These are phyloP conservation scores for Saccharum hybrid DNA, from an alignment of 202 grass and related monocot species.

Conservation along the genomic window DNA sequence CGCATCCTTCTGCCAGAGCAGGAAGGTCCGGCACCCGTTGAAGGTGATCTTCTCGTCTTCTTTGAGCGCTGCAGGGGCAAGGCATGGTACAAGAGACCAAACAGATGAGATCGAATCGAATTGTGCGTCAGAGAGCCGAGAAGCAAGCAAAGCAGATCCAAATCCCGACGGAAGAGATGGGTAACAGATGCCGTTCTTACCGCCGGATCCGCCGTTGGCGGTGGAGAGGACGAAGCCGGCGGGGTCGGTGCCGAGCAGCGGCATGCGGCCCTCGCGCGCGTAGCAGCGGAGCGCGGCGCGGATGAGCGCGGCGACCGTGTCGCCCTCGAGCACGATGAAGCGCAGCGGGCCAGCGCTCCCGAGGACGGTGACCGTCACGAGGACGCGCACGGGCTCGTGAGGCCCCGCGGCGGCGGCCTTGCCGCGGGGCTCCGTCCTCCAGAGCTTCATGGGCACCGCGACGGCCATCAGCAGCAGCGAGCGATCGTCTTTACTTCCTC, in stretches of 20 bases:
- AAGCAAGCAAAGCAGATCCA: neutral
- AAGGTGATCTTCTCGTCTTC: conserved; percentile 58
- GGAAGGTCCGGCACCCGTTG: conserved; percentile 64
- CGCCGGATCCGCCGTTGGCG: conserved; percentile 69
- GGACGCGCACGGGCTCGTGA: conserved; percentile 45
- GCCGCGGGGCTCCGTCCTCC: conserved; percentile 38
- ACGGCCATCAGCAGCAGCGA: conserved; percentile 25
- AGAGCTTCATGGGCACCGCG: conserved; percentile 52
- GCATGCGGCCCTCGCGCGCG: conserved; percentile 71
- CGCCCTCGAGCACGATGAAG: conserved; percentile 71
- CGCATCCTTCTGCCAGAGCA: conserved; percentile 65
- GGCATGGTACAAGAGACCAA: too few species aligned
- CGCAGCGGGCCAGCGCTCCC: conserved; percentile 78
- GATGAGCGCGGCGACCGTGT: conserved; percentile 53
- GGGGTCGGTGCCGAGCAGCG: conserved; percentile 55
- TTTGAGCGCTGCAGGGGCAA: conserved; percentile 46
- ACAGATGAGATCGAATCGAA: neutral
- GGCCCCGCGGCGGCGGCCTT: conserved; percentile 8
- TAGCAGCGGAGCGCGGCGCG: conserved; percentile 62
- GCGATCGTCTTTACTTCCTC: neutral
- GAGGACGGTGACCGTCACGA: conserved; percentile 75
- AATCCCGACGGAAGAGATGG: neutral
- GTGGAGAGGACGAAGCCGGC: conserved; percentile 69
- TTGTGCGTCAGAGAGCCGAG: neutral
- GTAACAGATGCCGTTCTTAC: conserved; percentile 12